Conservation (phyloP, 1,284 basidiomycete species). For the Naganishia sp. region DNA sequence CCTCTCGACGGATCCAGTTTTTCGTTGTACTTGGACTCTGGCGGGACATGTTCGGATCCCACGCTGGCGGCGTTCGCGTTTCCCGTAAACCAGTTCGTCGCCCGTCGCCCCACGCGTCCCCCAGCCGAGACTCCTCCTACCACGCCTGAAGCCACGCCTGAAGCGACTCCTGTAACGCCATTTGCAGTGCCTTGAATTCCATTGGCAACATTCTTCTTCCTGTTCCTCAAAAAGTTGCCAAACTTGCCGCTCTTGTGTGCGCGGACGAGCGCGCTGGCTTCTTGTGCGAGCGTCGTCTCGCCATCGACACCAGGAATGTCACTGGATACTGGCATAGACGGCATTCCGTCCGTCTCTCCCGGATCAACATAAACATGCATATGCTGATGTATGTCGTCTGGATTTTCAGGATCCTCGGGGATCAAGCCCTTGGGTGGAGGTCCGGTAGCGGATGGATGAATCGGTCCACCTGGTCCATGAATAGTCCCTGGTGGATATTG, state of each 20-base stretch:
- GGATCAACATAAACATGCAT: conserved; percentile 53
- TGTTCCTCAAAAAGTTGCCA: conserved; percentile 48
- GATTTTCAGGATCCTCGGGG: conserved; percentile 26
- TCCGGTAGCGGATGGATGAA: conserved; percentile 30
- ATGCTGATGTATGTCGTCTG: conserved; percentile 38
- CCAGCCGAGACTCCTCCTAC: conserved; percentile 12
- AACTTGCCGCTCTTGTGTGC: conserved; percentile 47
- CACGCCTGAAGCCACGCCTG: conserved; percentile 15
- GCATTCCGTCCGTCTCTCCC: conserved; percentile 56
- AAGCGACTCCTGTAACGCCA: conserved; percentile 24
- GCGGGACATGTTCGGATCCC: conserved; percentile 16
- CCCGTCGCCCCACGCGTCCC: neutral
- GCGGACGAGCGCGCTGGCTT: conserved; percentile 52
- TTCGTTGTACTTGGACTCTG: conserved; percentile 25
- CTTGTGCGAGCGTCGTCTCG: conserved; percentile 29
- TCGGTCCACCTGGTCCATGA: conserved; percentile 13
- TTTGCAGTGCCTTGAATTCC: conserved; percentile 6
- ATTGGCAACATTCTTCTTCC: conserved; percentile 34
- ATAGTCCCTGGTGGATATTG: conserved; percentile 9
- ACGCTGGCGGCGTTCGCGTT: neutral
- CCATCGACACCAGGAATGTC: conserved; percentile 32
- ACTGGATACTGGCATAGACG: conserved; percentile 40
- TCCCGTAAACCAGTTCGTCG: conserved; percentile 15
- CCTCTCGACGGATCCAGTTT: conserved; percentile 21
- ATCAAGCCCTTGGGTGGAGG: conserved; percentile 23